Base-by-base conservation (phyloP, 768 basidiomycete species). In the Gloeophyllum trabeum region DNA sequence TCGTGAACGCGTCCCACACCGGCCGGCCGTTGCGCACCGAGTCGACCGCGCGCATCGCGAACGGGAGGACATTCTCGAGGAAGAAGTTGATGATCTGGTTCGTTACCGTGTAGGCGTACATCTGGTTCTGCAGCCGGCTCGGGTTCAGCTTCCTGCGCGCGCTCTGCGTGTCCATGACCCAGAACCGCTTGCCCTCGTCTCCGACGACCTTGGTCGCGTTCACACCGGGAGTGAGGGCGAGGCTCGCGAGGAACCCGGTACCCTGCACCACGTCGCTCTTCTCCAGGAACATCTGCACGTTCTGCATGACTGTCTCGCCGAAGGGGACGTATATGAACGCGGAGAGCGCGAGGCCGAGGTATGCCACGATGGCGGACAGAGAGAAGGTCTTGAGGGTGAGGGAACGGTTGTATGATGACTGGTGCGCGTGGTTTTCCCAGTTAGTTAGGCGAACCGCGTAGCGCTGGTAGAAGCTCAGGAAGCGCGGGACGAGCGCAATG, bases 241-340 rank as follows among this genome's bases (percentile, higher is more conserved):
- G 34, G 46, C 43, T 10, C 43, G 51, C 39, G 6, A 50, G 21
- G 41, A 0, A 52, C 46, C 39, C 38, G 18, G 43, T 23, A 4
- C 41, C 32, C 13, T 46, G 13, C 3, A 48, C 41, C 4, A 45
- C 32, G 16, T 53, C 40, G 16, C 45, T 35, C 34, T 60, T 43
- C 49, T 54, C 54, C 3, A 60, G 47, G 39, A 47, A 46, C 25
- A 40, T 34, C 38, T 63, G 62, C 2, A 73, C 64, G 39, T 67
- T 55, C 5, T 69, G 63, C 85, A 92, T 90, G 47, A 90, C 77
- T 40, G 73, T 72, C 55, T 83, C 83, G 22, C 92, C 92, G 48
- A 93, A 96, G 0, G 92, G 92, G 3, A 94, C 87, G 57, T 98
- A 99, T 39, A 96, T 75, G 54, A 92, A 97, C 13, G 93, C 91